These are phyloP conservation scores for Cyphellophora attinorum DNA, from an alignment of 2,329 filamentous ascomycete genomes.

Conservation along the genomic window DNA sequence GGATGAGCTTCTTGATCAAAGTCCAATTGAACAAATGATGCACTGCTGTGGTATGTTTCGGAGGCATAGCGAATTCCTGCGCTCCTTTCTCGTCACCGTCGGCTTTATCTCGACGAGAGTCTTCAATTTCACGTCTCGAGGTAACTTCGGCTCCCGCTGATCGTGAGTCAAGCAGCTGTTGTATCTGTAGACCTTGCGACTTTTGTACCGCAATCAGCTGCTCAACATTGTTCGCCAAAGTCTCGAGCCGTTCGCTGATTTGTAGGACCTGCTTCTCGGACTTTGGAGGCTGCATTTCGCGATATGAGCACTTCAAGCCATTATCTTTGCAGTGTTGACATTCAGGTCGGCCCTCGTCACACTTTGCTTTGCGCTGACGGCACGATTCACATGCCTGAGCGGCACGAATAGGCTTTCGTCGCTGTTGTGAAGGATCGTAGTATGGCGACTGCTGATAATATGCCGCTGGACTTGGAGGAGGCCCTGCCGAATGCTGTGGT, in stretches of 20 bases:
- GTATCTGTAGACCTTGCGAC: constrained; percentile 8
- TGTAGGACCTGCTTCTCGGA: constrained; percentile 37
- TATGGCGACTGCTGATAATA: constrained; percentile 8
- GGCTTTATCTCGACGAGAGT: background rate
- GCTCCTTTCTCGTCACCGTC: constrained; percentile 17
- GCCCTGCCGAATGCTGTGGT: constrained; percentile 12
- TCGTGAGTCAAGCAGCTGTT: constrained; percentile 4
- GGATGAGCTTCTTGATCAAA: constrained; percentile 56
- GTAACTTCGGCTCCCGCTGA: background rate
- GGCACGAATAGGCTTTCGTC: constrained; percentile 17
- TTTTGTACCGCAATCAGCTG: constrained; percentile 6
- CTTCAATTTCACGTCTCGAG: background rate
- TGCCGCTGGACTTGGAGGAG: constrained; percentile 7
- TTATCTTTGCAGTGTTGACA: constrained; percentile 84
- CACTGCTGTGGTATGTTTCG: constrained; percentile 83
- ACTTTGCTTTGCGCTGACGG: constrained; percentile 79
- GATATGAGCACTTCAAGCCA: constrained; percentile 72
- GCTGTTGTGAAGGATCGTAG: constrained; percentile 6
- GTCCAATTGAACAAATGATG: constrained; percentile 69
- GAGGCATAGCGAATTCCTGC: constrained; percentile 62
- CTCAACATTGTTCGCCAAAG: constrained; percentile 11
- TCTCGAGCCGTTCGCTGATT: constrained; percentile 16
- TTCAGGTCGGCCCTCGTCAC: constrained; percentile 74
- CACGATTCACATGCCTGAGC: constrained; percentile 80
- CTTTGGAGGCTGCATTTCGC: constrained; percentile 86